Evolutionary conservation across 805 yeast species (phyloP).

Genomic region (Spathaspora passalidarum): DNA sequence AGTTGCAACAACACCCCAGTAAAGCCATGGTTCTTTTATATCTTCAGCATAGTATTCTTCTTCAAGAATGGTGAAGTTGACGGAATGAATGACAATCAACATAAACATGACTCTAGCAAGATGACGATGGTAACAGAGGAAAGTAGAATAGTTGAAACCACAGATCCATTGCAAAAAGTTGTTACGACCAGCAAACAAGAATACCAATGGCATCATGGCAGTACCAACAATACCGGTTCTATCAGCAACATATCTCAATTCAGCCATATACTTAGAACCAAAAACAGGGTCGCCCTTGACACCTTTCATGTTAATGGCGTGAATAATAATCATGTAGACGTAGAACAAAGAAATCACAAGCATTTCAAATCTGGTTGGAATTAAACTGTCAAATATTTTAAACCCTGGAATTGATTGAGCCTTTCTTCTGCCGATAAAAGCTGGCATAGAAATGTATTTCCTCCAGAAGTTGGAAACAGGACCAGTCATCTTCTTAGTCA

Average conservation of each 20-base stretch:
- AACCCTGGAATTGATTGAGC: constrained; percentile 11
- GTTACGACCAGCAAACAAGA: constrained; percentile 61
- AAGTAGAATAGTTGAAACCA: constrained; percentile 49
- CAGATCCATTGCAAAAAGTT: constrained; percentile 60
- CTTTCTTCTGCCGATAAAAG: constrained; percentile 36
- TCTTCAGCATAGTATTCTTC: constrained; percentile 10
- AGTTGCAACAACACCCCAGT: constrained; percentile 39
- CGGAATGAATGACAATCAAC: constrained; percentile 29
- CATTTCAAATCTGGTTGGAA: constrained; percentile 38
- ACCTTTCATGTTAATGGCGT: constrained; percentile 6
- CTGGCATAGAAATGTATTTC: constrained; percentile 26
- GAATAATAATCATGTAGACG: constrained; percentile 15
- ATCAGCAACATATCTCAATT: constrained; percentile 40
- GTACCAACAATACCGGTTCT: constrained; percentile 50
- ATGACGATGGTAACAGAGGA: constrained; percentile 47
- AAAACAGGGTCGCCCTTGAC: constrained; percentile 24
- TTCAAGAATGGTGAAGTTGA: constrained; percentile 21
- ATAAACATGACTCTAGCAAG: constrained; percentile 30
- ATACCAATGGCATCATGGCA: constrained; percentile 47
- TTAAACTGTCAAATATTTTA: constrained; percentile 13
- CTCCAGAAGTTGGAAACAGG: constrained; percentile 21
- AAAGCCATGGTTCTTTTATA: constrained; percentile 19
- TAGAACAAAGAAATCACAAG: constrained; percentile 22
- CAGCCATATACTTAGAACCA: constrained; percentile 13
- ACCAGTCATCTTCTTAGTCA: constrained; percentile 27